These are phyloP conservation scores for Penicillium antarcticum DNA, from an alignment of 495 filamentous ascomycete species.

Conservation along the genomic window DNA sequence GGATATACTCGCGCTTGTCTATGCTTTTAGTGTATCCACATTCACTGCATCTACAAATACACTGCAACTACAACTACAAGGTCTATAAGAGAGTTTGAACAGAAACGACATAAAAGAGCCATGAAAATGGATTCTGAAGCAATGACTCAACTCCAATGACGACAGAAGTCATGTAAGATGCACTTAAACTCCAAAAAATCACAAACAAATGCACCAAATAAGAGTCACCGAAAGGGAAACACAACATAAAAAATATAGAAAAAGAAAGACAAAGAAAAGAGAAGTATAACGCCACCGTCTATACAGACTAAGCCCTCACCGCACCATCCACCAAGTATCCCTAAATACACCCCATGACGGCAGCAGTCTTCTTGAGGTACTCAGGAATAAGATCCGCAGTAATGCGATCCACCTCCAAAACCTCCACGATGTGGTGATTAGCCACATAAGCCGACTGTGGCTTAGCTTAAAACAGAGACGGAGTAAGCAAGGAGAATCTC, in stretches of 20 bases:
- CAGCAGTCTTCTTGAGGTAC: neutral
- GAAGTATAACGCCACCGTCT: neutral
- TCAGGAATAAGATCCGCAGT: neutral
- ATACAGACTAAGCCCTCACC: neutral
- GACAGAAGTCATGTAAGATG: neutral
- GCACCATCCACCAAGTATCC: neutral
- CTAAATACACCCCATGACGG: neutral
- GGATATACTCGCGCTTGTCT: neutral
- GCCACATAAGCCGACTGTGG: neutral
- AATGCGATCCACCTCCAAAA: neutral
- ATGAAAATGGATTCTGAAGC: neutral
- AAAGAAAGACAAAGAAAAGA: neutral
- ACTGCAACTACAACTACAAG: too few relatives aligned
- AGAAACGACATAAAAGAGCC: neutral
- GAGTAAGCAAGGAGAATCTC: neutral
- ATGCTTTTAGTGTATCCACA: neutral
- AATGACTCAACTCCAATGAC: neutral
- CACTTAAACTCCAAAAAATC: neutral
- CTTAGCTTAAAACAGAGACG: neutral
- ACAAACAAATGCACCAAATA: neutral
- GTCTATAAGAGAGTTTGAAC: neutral
- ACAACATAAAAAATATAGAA: neutral
- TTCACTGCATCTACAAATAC: neutral
- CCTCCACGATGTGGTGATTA: neutral
- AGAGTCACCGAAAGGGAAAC: neutral